Evolutionary conservation across 768 basidiomycete genomes (phyloP), one percentile per base, ranked within the genome.

Genomic region (Hydnomerulius pinastri): DNA sequence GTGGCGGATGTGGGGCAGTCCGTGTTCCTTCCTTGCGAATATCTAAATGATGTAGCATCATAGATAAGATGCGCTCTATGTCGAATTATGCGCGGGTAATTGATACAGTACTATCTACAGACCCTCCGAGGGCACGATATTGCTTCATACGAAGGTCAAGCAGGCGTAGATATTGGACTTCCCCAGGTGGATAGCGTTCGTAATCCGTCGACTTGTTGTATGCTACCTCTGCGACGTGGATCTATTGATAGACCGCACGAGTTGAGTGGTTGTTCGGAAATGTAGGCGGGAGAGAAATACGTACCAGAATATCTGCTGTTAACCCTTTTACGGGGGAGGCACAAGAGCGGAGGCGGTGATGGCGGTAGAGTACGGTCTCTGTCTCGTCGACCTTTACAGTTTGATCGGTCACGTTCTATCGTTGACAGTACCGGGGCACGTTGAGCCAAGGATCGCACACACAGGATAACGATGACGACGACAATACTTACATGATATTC

Each of bases 321-420:
- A 95, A 67, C 1, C 92, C 92, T 65, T 91, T 92, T 50, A 95
- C 77, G 0, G 92, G 84, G 15, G 91, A 92, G 1, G 86, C 86
- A 0, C 75, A 76, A 3, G 86, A 85, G 29, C 90, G 79, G 59
- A 96, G 86, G 7, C 92, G 84, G 62, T 95, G 90, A 82, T 91
- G 85, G 15, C 93, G 81, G 58, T 93, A 94, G 0, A 70, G 56
- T 8, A 75, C 73, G 30, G 76, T 71, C 28, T 73, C 77, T 8
- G 85, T 66, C 68, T 79, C 75, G 2, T 73, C 62, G 1, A 80
- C 65, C 29, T 65, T 51, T 8, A 74, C 64, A 0, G 36, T 32
- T 20, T 55, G 54, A 60, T 90, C 89, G 3, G 74, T 78, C 4
- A 74, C 76, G 60, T 76, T 81, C 88, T 90, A 54, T 49, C n/a